A percentile compares a stretch with the other conserved stretches of the same genome.
These are phyloP conservation scores for Trypanosomatidae sp. DNA, from an alignment of 208 protist genomes.

Conservation along the genomic window DNA sequence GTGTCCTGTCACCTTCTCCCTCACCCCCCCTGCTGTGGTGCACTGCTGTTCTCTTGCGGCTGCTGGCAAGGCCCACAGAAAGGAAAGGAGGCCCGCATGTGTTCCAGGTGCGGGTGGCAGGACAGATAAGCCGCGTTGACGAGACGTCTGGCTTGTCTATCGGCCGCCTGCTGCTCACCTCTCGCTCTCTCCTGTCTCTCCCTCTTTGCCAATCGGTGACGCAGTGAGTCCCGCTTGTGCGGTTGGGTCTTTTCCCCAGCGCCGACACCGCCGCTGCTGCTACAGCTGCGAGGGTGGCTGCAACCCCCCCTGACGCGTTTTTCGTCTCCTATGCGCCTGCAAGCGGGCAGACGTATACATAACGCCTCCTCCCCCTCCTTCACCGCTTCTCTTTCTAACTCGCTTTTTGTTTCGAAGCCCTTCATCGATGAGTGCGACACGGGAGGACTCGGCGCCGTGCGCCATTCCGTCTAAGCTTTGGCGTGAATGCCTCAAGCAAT, in stretches of 20 bases:
- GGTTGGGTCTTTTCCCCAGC: background rate
- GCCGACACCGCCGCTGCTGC: background rate
- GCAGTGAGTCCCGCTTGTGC: background rate
- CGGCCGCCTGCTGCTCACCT: too few species aligned
- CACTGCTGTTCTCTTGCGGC: too few species aligned
- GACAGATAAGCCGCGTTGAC: too few species aligned
- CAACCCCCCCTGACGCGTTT: background rate
- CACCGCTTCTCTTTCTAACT: background rate
- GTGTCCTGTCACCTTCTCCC: background rate
- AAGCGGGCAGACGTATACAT: background rate
- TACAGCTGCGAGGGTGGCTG: background rate
- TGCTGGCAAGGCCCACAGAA: too few species aligned
- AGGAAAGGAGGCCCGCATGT: too few species aligned
- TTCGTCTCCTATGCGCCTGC: background rate
- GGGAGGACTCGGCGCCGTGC: conserved; percentile 51
- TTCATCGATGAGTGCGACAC: conserved; percentile 1
- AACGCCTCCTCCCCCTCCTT: background rate
- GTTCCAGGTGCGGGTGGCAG: too few species aligned
- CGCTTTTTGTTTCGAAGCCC: background rate
- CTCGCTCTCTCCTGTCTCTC: background rate
- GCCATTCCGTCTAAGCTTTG: conserved; percentile 69
- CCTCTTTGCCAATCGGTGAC: background rate
- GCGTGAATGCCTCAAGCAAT: conserved; percentile 85
- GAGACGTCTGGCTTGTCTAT: too few species aligned
- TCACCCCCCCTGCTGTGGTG: background rate